These are phyloP conservation scores for Ogataea nitratoaversa DNA, from an alignment of 805 yeast species.

Conservation along the genomic window DNA sequence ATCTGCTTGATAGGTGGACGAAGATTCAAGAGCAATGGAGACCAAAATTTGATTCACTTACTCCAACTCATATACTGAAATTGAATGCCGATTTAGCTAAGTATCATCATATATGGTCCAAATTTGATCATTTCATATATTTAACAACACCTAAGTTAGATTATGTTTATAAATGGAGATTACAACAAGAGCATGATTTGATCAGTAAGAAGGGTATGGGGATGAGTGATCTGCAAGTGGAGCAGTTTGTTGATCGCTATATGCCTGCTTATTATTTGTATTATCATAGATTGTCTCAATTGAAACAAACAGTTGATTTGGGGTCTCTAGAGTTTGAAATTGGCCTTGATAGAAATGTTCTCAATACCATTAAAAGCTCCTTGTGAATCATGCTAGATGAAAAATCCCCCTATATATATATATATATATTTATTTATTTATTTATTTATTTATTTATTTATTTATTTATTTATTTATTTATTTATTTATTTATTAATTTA, in stretches of 20 bases:
- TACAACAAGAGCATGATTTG: conserved; percentile 67
- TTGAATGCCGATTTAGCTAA: conserved; percentile 49
- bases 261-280: conserved; percentile 82
- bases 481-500: too few species aligned
- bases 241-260: conserved; percentile 69
- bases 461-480: too few species aligned
- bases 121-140: conserved; percentile 57
- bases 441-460: too few species aligned
- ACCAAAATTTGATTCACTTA: conserved; percentile 17
- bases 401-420: too few species aligned
- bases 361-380: not conserved
- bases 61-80: conserved; percentile 22
- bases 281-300: conserved; percentile 30
- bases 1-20: conserved; percentile 28
- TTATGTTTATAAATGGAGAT: conserved; percentile 76
- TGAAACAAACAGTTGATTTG: conserved; percentile 2
- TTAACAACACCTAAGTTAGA: conserved; percentile 55
- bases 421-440: too few species aligned
- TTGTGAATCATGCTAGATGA: too few species aligned
- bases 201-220: conserved; percentile 57
- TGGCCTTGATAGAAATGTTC: conserved; percentile 15
- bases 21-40: conserved; percentile 12
- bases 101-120: conserved; percentile 54
- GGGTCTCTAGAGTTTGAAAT: conserved; percentile 12
- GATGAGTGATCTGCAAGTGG: conserved; percentile 73